These are phyloP conservation scores for Tulasnella sp. DNA, from an alignment of 768 basidiomycete genomes.

Conservation along the genomic window DNA sequence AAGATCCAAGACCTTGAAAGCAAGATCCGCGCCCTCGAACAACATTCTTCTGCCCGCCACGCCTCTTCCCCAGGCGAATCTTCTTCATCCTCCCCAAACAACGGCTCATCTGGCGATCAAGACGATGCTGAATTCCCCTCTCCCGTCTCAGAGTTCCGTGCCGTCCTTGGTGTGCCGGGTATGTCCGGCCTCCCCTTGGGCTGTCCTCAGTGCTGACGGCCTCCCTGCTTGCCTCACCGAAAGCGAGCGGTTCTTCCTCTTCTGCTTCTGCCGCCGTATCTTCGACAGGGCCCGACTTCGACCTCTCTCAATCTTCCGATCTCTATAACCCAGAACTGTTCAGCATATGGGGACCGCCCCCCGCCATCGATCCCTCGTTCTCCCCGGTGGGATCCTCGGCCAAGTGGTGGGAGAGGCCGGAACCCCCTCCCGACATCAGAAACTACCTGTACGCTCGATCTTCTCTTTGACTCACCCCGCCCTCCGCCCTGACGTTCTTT, in stretches of 20 bases:
- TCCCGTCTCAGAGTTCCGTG: slow-evolving; percentile 2
- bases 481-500: background rate
- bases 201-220: background rate
- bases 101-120: background rate
- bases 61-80: background rate
- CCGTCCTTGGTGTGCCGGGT: background rate
- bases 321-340: background rate
- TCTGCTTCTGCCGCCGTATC: background rate
- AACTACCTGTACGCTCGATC: slow-evolving; percentile 5
- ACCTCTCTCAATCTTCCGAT: background rate
- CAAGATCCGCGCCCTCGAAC: slow-evolving; percentile 14
- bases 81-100: slow-evolving; percentile 8
- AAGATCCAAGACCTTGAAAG: slow-evolving; percentile 15
- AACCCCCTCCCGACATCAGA: slow-evolving; percentile 8
- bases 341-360: background rate
- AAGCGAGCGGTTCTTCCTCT: slow-evolving; percentile 3
- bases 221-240: background rate
- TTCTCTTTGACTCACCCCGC: background rate
- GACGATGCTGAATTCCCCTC: background rate
- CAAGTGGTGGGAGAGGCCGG: slow-evolving; percentile 14
- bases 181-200: slow-evolving; percentile 5
- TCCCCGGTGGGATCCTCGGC: background rate
- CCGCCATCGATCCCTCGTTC: background rate
- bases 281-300: background rate
- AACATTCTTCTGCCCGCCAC: slow-evolving; percentile 4